These are phyloP conservation scores for Kodamaea neixiangensis DNA, from an alignment of 805 yeast species.

Conservation along the genomic window DNA sequence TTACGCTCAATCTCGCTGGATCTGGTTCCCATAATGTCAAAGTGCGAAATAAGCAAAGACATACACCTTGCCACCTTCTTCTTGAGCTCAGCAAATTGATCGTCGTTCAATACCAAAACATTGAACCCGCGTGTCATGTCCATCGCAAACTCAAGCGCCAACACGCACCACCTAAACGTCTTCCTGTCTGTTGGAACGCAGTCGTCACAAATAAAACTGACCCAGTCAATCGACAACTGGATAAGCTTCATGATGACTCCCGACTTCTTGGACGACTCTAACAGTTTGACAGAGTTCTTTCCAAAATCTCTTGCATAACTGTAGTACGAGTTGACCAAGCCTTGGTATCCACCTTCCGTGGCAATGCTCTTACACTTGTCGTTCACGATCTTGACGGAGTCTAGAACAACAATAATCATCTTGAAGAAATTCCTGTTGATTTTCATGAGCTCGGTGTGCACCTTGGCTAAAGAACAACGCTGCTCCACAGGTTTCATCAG, in stretches of 20 bases:
- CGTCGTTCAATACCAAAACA: conserved; percentile 75
- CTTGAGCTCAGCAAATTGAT: conserved; percentile 70
- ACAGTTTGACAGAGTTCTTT: conserved; percentile 62
- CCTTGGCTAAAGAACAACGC: conserved; percentile 68
- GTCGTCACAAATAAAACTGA: conserved; percentile 88
- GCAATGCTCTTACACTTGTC: conserved; percentile 55
- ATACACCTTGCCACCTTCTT: conserved; percentile 91
- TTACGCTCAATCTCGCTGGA: conserved; percentile 68
- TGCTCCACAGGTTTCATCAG: conserved; percentile 51
- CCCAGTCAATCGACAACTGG: conserved; percentile 83
- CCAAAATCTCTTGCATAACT: conserved; percentile 82
- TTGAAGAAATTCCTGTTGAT: conserved; percentile 67
- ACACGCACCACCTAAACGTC: conserved; percentile 94
- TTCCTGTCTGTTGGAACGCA: conserved; percentile 89
- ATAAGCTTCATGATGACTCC: conserved; percentile 71
- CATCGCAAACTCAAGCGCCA: conserved; percentile 95
- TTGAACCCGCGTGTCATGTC: conserved; percentile 89
- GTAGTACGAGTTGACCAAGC: conserved; percentile 71
- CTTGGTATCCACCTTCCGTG: conserved; percentile 63
- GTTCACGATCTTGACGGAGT: conserved; percentile 53
- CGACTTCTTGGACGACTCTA: conserved; percentile 67
- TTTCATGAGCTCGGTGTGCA: conserved; percentile 70
- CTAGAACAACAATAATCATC: conserved; percentile 65
- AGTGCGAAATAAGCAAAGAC: conserved; percentile 90
- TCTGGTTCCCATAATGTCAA: conserved; percentile 97